Conservation (phyloP, 2,329 filamentous ascomycete genomes). For the Lasiodiplodia gonubiensis region DNA sequence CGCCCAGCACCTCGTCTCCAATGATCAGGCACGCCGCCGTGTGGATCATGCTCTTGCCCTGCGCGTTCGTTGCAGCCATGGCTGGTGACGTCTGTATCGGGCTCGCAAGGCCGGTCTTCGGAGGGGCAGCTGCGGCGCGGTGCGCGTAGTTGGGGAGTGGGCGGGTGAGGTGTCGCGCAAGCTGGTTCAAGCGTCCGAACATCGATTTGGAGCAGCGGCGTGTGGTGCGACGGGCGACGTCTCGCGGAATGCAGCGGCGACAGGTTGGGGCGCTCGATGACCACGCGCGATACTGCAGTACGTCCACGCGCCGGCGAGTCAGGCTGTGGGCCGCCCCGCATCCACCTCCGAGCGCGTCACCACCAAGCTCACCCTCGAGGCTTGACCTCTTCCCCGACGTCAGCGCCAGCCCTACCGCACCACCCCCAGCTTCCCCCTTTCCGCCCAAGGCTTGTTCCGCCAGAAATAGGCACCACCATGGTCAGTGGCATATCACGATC, state of each 20-base stretch:
- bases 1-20: slow-evolving; percentile 93
- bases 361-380: slow-evolving; percentile 13
- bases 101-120: slow-evolving; percentile 47
- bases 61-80: slow-evolving; percentile 54
- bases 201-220: slow-evolving; percentile 53
- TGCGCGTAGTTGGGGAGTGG: slow-evolving; percentile 65
- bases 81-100: slow-evolving; percentile 45
- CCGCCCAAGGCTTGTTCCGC: not conserved
- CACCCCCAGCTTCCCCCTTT: slow-evolving; percentile 5
- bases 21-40: slow-evolving; percentile 94
- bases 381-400: slow-evolving; percentile 19
- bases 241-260: not conserved
- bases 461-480: slow-evolving; percentile 24
- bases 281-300: slow-evolving; percentile 4
- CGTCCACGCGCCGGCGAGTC: not conserved
- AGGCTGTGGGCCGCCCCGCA: slow-evolving; percentile 18
- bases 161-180: slow-evolving; percentile 73
- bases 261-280: slow-evolving; percentile 9
- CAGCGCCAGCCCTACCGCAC: slow-evolving; percentile 22
- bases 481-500: slow-evolving; percentile 28
- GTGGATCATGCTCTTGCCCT: slow-evolving; percentile 72
- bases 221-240: not conserved
- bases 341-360: slow-evolving; percentile 1
- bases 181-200: slow-evolving; percentile 76
- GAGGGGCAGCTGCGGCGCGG: slow-evolving; percentile 47